These are phyloP conservation scores for Mrakia gelida DNA, from an alignment of 768 basidiomycete genomes.

Conservation along the genomic window DNA sequence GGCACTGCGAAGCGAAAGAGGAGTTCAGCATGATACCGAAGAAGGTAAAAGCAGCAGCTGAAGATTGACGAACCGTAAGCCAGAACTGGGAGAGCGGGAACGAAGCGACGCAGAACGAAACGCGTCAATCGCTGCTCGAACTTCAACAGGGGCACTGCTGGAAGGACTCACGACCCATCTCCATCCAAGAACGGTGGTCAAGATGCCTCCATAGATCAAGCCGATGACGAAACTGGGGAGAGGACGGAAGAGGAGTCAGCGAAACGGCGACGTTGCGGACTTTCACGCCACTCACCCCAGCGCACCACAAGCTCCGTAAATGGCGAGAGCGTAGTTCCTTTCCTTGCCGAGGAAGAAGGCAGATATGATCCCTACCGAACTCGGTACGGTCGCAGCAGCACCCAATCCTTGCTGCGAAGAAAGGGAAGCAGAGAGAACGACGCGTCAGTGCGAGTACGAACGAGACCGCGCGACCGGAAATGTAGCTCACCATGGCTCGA, in stretches of 20 bases:
- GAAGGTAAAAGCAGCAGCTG: too few species aligned
- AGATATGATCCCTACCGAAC: conserved; percentile 32
- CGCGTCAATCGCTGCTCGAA: neutral
- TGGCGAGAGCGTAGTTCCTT: conserved; percentile 24
- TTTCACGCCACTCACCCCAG: conserved; percentile 23
- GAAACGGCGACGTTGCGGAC: neutral
- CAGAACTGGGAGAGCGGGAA: conserved; percentile 16
- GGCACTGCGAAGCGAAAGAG: neutral
- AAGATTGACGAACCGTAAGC: neutral
- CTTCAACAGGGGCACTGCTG: neutral
- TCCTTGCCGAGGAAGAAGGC: conserved; percentile 30
- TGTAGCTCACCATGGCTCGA: neutral
- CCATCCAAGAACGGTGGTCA: conserved; percentile 21
- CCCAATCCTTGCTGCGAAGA: conserved; percentile 28
- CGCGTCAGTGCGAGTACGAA: too few species aligned
- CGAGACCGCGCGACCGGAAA: too few species aligned
- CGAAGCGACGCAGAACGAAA: neutral
- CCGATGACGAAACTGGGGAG: neutral
- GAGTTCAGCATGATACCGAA: too few species aligned
- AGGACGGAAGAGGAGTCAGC: neutral
- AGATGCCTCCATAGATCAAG: conserved; percentile 24
- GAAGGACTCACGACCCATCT: conserved; percentile 6
- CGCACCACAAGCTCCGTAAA: conserved; percentile 32
- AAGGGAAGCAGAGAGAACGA: too few species aligned
- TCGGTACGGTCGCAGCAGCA: conserved; percentile 31